Evolutionary conservation across 805 yeast genomes (phyloP).

Genomic region (Metschnikowia similis): DNA sequence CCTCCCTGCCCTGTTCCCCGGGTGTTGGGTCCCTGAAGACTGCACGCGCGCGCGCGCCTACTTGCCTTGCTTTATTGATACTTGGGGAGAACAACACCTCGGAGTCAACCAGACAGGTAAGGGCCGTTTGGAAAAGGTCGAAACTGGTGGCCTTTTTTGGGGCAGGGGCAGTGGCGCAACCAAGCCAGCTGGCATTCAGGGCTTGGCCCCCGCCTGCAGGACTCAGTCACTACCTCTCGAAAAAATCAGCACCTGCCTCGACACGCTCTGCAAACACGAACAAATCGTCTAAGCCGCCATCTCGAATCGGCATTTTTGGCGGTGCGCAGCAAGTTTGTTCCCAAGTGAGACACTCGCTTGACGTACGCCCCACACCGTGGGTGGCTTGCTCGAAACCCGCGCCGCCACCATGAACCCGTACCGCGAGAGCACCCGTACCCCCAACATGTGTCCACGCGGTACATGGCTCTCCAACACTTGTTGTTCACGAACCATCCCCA

Average conservation of each 20-base stretch:
- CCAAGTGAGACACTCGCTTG: too few relatives aligned
- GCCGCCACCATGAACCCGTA: too few relatives aligned
- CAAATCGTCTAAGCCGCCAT: too few relatives aligned
- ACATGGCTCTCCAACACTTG: not conserved
- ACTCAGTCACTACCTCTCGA: too few relatives aligned
- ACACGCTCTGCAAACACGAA: too few relatives aligned
- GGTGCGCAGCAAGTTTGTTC: too few relatives aligned
- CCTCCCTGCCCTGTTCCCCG: not conserved
- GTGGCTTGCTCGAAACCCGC: not conserved
- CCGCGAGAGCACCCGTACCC: conserved; percentile 8
- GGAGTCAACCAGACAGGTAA: not conserved
- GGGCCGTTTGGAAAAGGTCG: not conserved
- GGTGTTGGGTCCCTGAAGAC: not conserved
- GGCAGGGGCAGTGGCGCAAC: too few relatives aligned
- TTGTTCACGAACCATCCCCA: not conserved
- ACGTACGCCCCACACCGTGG: not conserved
- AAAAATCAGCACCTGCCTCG: too few relatives aligned
- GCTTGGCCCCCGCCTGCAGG: too few relatives aligned
- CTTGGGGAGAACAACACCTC: not conserved
- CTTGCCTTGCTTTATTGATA: not conserved
- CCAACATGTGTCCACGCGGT: conserved; percentile 5
- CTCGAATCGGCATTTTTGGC: too few relatives aligned
- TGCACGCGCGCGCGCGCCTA: not conserved
- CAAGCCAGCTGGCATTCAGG: too few relatives aligned
- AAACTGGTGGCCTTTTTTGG: too few relatives aligned